phyloP scores from a whole-genome alignment of 1,284 basidiomycete genomes.

The Sparassis latifolia region DNA sequence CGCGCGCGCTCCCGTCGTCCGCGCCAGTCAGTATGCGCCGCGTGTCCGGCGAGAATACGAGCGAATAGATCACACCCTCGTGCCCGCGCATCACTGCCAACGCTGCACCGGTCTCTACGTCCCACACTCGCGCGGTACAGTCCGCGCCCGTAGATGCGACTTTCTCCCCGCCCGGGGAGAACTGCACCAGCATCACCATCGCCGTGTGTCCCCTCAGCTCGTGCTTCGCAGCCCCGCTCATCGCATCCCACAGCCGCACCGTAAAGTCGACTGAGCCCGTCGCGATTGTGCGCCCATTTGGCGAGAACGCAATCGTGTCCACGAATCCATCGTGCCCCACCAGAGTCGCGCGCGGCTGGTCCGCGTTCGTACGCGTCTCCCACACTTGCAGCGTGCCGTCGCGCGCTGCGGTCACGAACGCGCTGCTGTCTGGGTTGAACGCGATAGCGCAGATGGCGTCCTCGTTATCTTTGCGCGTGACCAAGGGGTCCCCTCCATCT shows the following conservation, averaged over 20 bases:
- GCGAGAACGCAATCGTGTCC: slow-evolving; percentile 13
- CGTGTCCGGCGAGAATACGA: slow-evolving; percentile 13
- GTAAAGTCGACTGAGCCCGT: slow-evolving; percentile 15
- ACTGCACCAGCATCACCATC: slow-evolving; percentile 6
- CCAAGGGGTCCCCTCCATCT: slow-evolving; percentile 1
- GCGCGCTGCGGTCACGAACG: slow-evolving; percentile 13
- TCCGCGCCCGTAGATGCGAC: slow-evolving; percentile 17
- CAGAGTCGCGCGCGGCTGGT: neutral
- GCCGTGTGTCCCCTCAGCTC: slow-evolving; percentile 2
- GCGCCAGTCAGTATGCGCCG: slow-evolving; percentile 10
- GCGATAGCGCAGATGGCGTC: slow-evolving; percentile 12
- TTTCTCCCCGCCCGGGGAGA: slow-evolving; percentile 13
- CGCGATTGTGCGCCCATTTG: slow-evolving; percentile 13
- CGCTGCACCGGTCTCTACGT: slow-evolving; percentile 9
- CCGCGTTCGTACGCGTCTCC: slow-evolving; percentile 1
- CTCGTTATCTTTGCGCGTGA: slow-evolving; percentile 4
- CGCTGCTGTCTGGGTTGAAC: slow-evolving; percentile 15
- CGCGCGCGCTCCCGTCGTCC: slow-evolving; percentile 8
- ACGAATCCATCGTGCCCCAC: slow-evolving; percentile 10
- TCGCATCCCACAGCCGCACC: slow-evolving; percentile 13
- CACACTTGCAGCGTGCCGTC: slow-evolving; percentile 8
- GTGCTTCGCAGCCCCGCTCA: slow-evolving; percentile 1
- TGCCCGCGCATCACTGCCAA: slow-evolving; percentile 7
- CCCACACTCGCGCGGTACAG: slow-evolving; percentile 15
- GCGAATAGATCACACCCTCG: slow-evolving; percentile 7